Evolutionary conservation across 371 early-diverging fungal genomes (phyloP).

Genomic region (Apophysomyces variabilis): DNA sequence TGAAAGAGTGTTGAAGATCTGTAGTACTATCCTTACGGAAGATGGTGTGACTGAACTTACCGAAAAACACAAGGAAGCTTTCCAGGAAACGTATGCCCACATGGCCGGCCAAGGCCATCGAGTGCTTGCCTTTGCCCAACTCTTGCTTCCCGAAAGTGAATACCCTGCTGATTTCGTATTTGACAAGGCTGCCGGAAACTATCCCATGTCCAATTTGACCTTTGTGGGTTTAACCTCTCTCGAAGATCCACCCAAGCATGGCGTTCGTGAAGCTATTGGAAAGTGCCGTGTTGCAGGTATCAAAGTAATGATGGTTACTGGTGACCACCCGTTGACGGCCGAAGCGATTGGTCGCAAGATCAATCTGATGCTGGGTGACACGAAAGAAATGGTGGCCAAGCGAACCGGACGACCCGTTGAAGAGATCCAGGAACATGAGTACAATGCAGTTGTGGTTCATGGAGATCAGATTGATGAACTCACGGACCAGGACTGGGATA

Average conservation of each 20-base stretch:
- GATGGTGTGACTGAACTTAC: slow-evolving; percentile 17
- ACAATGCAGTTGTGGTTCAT: slow-evolving; percentile 84
- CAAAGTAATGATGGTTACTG: slow-evolving; percentile 74
- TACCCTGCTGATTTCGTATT: slow-evolving; percentile 26
- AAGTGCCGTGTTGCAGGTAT: slow-evolving; percentile 63
- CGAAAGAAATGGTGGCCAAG: slow-evolving; percentile 75
- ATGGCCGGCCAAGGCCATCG: slow-evolving; percentile 65
- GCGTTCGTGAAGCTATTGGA: slow-evolving; percentile 53
- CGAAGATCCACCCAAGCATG: slow-evolving; percentile 67
- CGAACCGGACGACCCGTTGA: slow-evolving; percentile 61
- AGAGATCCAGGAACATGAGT: slow-evolving; percentile 77
- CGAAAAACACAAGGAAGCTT: slow-evolving; percentile 51
- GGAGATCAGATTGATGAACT: slow-evolving; percentile 81
- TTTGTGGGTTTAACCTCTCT: slow-evolving; percentile 66
- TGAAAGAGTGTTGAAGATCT: slow-evolving; percentile 84
- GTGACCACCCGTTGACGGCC: slow-evolving; percentile 68
- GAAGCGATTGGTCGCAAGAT: slow-evolving; percentile 65
- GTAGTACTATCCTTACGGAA: slow-evolving; percentile 64
- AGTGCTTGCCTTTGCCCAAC: slow-evolving; percentile 57
- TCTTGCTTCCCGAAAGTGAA: slow-evolving; percentile 51
- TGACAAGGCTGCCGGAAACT: slow-evolving; percentile 12
- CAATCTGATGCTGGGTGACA: slow-evolving; percentile 85
- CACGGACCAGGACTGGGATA: slow-evolving; percentile 84
- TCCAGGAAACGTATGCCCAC: slow-evolving; percentile 46
- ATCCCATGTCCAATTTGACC: slow-evolving; percentile 26